Evolutionary conservation across 257 asterid genomes (phyloP).

Genomic region (Knoxia roxburghii): DNA sequence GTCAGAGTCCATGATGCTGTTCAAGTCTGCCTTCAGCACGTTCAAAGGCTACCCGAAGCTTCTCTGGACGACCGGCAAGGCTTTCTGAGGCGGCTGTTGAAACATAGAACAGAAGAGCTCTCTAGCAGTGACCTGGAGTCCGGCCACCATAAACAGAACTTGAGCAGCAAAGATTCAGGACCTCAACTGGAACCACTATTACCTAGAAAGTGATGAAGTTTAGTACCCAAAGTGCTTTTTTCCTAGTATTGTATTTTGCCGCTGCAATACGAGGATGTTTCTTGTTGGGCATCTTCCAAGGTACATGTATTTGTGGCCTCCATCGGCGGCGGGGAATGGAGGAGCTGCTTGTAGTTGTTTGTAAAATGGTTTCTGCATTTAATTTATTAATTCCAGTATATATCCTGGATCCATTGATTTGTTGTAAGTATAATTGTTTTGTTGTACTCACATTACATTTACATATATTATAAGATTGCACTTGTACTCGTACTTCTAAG

Average conservation of each 20-base stretch:
- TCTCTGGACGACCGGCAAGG: conserved; percentile 36
- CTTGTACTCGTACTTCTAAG: too few relatives aligned
- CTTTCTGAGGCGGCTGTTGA: conserved; percentile 41
- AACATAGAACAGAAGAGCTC: conserved; percentile 45
- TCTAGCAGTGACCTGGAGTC: conserved; percentile 58
- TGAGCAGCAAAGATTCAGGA: conserved; percentile 22
- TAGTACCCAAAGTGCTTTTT: neutral
- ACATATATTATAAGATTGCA: too few relatives aligned
- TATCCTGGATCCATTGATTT: neutral
- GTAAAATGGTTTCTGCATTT: too few relatives aligned
- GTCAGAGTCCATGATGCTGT: conserved; percentile 94
- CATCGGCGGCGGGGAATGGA: too few relatives aligned
- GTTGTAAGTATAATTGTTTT: neutral
- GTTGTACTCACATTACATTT: too few relatives aligned
- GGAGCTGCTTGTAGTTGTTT: too few relatives aligned
- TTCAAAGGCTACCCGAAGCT: conserved; percentile 39
- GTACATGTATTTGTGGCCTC: too few relatives aligned
- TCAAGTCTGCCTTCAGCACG: conserved; percentile 79
- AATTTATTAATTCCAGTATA: too few relatives aligned
- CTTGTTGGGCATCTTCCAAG: too few relatives aligned
- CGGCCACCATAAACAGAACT: conserved; percentile 31
- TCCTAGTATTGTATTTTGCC: too few relatives aligned
- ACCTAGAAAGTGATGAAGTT: conserved; percentile 40
- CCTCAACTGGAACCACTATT: conserved; percentile 62
- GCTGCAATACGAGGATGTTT: too few relatives aligned